These are phyloP conservation scores for Apiotrichum porosum DNA, from an alignment of 1,284 basidiomycete species.

Conservation along the genomic window DNA sequence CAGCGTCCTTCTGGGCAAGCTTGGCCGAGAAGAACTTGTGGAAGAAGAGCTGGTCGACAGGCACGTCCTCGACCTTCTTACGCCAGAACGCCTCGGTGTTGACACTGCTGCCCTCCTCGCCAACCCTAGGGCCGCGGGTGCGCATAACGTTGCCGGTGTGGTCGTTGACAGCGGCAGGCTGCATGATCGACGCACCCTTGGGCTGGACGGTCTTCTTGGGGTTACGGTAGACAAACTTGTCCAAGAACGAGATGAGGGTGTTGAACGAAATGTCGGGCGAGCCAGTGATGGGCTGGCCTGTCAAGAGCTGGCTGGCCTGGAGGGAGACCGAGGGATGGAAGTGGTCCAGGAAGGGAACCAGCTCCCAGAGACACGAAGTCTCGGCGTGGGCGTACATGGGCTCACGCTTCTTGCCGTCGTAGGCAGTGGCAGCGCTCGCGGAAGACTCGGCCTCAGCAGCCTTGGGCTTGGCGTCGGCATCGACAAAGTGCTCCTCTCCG, in stretches of 20 bases:
- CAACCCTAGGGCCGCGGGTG: constrained; percentile 58
- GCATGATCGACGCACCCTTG: constrained; percentile 86
- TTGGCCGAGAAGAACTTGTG: constrained; percentile 53
- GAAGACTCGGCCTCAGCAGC: constrained; percentile 8
- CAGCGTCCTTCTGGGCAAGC: constrained; percentile 55
- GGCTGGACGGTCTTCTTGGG: constrained; percentile 71
- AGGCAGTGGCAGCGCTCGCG: constrained; percentile 41
- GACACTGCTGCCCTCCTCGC: constrained; percentile 47
- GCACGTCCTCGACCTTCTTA: constrained; percentile 67
- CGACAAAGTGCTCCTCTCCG: constrained; percentile 54
- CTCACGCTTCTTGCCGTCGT: constrained; percentile 86
- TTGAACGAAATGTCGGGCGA: constrained; percentile 86
- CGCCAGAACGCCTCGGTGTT: constrained; percentile 71
- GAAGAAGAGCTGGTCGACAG: constrained; percentile 74
- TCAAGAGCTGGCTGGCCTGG: constrained; percentile 76
- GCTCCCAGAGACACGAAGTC: constrained; percentile 78
- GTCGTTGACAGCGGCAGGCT: constrained; percentile 71
- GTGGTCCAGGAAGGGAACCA: constrained; percentile 76
- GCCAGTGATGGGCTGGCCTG: constrained; percentile 62
- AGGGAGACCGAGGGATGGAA: constrained; percentile 89
- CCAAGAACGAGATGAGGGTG: constrained; percentile 87
- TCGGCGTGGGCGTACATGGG: constrained; percentile 83
- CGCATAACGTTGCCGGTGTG: constrained; percentile 63
- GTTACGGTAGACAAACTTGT: constrained; percentile 89
- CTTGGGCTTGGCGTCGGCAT: constrained; percentile 32